phyloP scores from a whole-genome alignment of 345 rosid species.

The Psidium friedrichsthalianum region DNA sequence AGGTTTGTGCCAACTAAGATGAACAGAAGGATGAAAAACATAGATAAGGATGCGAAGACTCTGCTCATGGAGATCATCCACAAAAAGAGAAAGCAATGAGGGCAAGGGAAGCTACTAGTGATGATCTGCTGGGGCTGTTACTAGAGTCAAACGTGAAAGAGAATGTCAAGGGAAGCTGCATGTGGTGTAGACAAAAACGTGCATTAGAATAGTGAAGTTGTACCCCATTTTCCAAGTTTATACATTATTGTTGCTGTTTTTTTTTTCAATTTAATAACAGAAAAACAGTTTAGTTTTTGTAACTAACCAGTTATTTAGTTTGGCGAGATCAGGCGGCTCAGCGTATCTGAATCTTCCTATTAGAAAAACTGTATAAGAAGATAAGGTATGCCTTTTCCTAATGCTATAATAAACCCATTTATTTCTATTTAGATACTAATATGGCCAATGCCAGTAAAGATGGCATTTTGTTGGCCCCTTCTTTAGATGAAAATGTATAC shows the following conservation, averaged over 20 bases:
- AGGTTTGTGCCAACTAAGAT: conserved; percentile 1
- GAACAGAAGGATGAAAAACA: conserved; percentile 1
- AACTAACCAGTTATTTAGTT: background rate
- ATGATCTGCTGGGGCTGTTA: background rate
- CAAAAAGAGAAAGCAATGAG: background rate
- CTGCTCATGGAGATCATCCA: background rate
- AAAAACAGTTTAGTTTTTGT: background rate
- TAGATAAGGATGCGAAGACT: background rate
- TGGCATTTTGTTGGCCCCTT: no score
- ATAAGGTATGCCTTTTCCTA: background rate
- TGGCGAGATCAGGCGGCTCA: background rate
- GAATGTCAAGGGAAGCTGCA: background rate
- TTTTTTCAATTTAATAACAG: background rate
- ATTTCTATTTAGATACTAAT: background rate
- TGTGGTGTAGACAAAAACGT: background rate
- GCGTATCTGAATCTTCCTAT: background rate
- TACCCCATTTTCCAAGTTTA: background rate
- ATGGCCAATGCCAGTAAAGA: background rate
- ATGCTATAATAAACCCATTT: background rate
- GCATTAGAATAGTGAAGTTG: background rate
- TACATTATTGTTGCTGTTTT: background rate
- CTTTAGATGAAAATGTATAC: no score
- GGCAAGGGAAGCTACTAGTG: background rate
- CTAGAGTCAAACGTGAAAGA: conserved; percentile 1
- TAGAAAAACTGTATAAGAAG: background rate